Evolutionary conservation across 2,329 filamentous ascomycete genomes (phyloP), one percentile per base, ranked within the genome.

Genomic region (Penicillium sp.): DNA sequence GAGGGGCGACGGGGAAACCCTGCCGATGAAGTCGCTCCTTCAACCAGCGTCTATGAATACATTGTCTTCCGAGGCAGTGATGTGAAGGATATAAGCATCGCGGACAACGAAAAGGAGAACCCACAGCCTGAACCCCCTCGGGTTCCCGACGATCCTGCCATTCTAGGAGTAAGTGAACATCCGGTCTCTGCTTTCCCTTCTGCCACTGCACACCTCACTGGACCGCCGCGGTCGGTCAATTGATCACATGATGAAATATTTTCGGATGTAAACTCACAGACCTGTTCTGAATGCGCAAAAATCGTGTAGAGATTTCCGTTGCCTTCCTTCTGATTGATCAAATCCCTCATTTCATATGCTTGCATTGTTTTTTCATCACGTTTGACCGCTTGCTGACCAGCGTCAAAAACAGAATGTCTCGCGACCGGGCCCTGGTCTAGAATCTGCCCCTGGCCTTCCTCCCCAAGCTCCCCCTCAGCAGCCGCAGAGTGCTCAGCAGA

Each of bases 51-150:
- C 60, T 98, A 96, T 74, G 93, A 97, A 65, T 97, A 96, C 73
- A 97, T 98, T 62, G 89, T 98, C 51, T 98, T 98, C 70, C 85
- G 91, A 46, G 93, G 93, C 57, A 96, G 88, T 67, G 93, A 98
- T 74, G 93, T 98, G 63, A 98, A 98, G 72, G 93, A 98, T 67
- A 77, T 98, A 59, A 86, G 88, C 58, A 91, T 98, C 60, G 90
- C 95, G 60, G 86, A 95, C 57, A 79, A 84, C 28, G 79, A 83
- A 31, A 81, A 86, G 55, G 73, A 81, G 49, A 80, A 81, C 57
- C 83, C 87, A 65, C 81, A 89, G 62, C 83, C 83, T 50, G 81
- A 84, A 58, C 83, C 84, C 44, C 84, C 86, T 36, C 80, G 83
- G 51, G 81, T 95, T 59, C 90, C 90, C 6, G 86, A 95, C 71